Evolutionary conservation across 768 basidiomycete species (phyloP).

Genomic region (Boletus bicolor): DNA sequence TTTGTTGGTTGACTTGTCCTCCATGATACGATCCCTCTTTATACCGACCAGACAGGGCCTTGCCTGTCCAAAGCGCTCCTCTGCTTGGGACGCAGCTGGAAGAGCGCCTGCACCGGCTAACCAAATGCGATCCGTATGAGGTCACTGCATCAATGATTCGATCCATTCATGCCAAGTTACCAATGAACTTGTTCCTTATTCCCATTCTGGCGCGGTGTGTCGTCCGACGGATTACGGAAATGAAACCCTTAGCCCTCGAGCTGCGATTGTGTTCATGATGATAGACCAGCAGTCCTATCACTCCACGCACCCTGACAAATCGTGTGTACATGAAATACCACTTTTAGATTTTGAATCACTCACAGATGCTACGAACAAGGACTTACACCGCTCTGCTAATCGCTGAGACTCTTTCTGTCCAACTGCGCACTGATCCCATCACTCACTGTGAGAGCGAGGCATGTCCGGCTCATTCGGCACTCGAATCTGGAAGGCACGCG

Average conservation of each 20-base stretch:
- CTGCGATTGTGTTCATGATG: background rate
- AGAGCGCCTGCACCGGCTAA: background rate
- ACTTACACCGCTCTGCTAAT: background rate
- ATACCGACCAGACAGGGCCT: conserved; percentile 4
- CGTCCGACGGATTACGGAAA: background rate
- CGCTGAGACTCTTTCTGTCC: background rate
- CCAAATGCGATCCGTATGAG: background rate
- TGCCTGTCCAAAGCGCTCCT: background rate
- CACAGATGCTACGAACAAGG: background rate
- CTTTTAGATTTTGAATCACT: background rate
- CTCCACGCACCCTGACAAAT: background rate
- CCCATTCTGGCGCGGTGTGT: background rate
- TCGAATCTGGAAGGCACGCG: background rate
- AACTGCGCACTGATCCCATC: background rate
- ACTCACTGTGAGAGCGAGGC: background rate
- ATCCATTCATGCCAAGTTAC: background rate
- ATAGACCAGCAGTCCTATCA: too few relatives aligned
- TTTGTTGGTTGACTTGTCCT: background rate
- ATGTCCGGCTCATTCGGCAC: too few relatives aligned
- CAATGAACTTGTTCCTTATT: background rate
- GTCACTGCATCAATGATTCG: background rate
- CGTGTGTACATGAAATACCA: background rate
- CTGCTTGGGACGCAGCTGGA: background rate
- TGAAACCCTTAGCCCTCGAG: conserved; percentile 8
- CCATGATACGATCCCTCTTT: conserved; percentile 2